Conservation (phyloP, 2,329 filamentous ascomycete genomes). For the Clathrospora elynae region DNA sequence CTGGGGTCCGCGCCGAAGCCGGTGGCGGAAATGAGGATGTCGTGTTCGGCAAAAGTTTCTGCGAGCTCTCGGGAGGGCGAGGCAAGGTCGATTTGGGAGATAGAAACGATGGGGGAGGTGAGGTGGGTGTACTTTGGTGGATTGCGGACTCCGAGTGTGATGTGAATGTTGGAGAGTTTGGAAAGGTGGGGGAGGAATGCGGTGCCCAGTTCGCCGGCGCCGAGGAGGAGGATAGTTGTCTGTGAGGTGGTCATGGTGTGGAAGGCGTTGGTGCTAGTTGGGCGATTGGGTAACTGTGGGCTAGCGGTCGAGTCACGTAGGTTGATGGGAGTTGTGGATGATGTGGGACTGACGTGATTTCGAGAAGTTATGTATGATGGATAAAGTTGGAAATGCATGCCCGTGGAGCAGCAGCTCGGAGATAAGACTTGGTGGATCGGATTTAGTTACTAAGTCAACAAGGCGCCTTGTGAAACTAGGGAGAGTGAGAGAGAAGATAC, state of each 20-base stretch:
- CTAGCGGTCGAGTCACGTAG: too few relatives aligned
- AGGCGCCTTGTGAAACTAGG: not conserved
- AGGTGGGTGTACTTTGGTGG: constrained; percentile 49
- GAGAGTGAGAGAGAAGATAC: too few relatives aligned
- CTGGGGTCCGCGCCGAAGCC: constrained; percentile 64
- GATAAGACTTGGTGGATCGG: constrained; percentile 6
- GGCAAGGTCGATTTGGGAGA: constrained; percentile 55
- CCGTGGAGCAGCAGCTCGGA: not conserved
- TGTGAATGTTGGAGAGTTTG: constrained; percentile 51
- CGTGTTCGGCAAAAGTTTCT: constrained; percentile 51
- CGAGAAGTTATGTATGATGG: not conserved
- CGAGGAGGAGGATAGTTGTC: constrained; percentile 61
- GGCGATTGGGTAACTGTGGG: too few relatives aligned
- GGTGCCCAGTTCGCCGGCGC: constrained; percentile 69
- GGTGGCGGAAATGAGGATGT: constrained; percentile 64
- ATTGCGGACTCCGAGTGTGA: constrained; percentile 62
- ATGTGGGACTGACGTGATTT: not conserved
- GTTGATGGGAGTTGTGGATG: not conserved
- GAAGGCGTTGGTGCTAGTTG: too few relatives aligned
- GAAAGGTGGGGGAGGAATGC: constrained; percentile 60
- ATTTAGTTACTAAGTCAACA: constrained; percentile 4
- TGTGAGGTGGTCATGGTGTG: constrained; percentile 2
- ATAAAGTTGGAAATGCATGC: not conserved
- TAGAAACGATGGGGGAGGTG: constrained; percentile 16
- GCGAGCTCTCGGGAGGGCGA: constrained; percentile 35